These are phyloP conservation scores for Tetrapyrgos nigripes DNA, from an alignment of 1,284 basidiomycete species.

Conservation along the genomic window DNA sequence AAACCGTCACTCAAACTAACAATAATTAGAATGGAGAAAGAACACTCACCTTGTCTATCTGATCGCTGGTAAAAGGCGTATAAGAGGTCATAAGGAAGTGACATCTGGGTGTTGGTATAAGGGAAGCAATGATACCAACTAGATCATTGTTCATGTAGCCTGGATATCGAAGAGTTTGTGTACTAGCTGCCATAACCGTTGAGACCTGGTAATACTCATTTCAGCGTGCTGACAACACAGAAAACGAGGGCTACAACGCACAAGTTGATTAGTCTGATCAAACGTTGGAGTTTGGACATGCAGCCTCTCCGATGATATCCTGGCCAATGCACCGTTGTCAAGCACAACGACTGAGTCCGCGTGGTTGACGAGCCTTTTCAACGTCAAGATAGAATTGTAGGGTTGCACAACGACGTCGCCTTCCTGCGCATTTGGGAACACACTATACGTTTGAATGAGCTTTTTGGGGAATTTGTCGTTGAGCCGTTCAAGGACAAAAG, in stretches of 20 bases:
- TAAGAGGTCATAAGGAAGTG: slow-evolving; percentile 99
- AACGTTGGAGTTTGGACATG: slow-evolving; percentile 93
- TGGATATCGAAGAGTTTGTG: slow-evolving; percentile 96
- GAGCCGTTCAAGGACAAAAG: slow-evolving; percentile 93
- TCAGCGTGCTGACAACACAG: background rate
- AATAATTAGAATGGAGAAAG: background rate
- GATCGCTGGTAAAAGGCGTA: slow-evolving; percentile 97
- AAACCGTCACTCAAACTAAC: slow-evolving; percentile 11
- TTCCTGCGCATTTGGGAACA: slow-evolving; percentile 94
- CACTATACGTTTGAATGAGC: slow-evolving; percentile 98
- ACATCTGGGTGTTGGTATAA: slow-evolving; percentile 98
- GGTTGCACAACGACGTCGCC: slow-evolving; percentile 98
- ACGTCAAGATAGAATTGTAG: slow-evolving; percentile 95
- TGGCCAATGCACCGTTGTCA: slow-evolving; percentile 93
- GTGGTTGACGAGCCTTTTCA: slow-evolving; percentile 95
- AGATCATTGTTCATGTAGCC: slow-evolving; percentile 99
- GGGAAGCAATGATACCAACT: slow-evolving; percentile 95
- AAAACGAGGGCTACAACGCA: slow-evolving; percentile 39
- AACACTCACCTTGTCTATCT: slow-evolving; percentile 83
- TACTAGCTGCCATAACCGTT: slow-evolving; percentile 97
- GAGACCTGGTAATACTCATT: slow-evolving; percentile 65
- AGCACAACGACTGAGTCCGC: slow-evolving; percentile 98
- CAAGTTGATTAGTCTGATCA: slow-evolving; percentile 94
- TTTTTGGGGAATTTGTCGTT: slow-evolving; percentile 99
- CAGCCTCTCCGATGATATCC: slow-evolving; percentile 91